Evolutionary conservation across 176 grass and related monocot species (phyloP).

Genomic region (Oryza australiensis): DNA sequence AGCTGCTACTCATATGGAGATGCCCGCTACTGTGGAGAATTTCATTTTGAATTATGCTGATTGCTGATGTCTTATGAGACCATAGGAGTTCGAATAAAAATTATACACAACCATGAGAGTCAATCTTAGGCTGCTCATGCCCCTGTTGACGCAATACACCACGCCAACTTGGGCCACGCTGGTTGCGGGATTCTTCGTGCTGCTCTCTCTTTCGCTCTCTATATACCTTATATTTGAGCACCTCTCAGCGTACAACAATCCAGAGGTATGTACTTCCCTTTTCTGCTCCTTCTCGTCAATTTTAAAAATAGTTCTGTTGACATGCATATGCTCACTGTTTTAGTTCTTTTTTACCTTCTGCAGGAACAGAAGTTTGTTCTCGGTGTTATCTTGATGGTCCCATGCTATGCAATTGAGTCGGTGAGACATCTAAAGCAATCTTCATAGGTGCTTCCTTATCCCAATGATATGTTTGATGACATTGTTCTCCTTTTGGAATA

Average conservation of each 20-base stretch:
- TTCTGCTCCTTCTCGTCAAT: background rate
- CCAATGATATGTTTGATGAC: conserved; percentile 25
- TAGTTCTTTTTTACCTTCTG: conserved; percentile 36
- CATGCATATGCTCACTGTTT: background rate
- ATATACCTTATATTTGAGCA: conserved; percentile 81
- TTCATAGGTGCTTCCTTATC: conserved; percentile 25
- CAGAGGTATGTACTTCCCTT: conserved; percentile 60
- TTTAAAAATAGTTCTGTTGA: conserved; percentile 1
- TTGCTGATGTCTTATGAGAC: conserved; percentile 5
- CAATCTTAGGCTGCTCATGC: conserved; percentile 45
- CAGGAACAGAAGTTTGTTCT: conserved; percentile 99
- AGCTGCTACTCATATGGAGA: conserved; percentile 15
- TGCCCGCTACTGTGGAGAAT: conserved; percentile 9
- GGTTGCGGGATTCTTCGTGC: conserved; percentile 66
- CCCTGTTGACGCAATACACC: conserved; percentile 36
- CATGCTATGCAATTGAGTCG: conserved; percentile 90
- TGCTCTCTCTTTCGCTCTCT: conserved; percentile 64
- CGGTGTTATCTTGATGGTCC: conserved; percentile 95
- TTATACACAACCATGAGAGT: conserved; percentile 31
- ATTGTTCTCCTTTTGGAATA: conserved; percentile 32
- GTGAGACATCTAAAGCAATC: conserved; percentile 47
- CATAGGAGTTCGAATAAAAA: conserved; percentile 1
- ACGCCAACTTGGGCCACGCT: conserved; percentile 65
- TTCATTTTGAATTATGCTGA: conserved; percentile 45
- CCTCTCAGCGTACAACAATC: conserved; percentile 87